phyloP scores from a whole-genome alignment of 371 early-diverging fungal genomes.

The Mucor racemosus region DNA sequence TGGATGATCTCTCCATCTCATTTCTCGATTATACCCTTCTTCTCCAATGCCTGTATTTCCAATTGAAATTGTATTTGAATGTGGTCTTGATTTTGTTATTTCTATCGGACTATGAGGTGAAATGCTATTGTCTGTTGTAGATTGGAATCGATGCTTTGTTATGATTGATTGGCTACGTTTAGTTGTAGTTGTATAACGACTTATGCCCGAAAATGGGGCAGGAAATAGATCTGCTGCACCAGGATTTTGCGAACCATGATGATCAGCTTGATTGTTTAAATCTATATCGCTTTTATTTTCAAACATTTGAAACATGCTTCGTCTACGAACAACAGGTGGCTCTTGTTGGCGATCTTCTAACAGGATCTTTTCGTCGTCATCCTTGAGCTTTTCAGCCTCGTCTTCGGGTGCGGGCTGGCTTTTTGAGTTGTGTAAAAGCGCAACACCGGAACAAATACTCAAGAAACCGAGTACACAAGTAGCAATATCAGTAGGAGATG shows the following conservation, averaged over 20 bases:
- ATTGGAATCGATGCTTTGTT: conserved; percentile 7
- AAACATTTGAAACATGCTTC: conserved; percentile 37
- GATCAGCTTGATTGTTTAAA: conserved; percentile 20
- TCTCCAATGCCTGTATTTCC: conserved; percentile 30
- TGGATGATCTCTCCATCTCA: conserved; percentile 20
- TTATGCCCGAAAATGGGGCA: conserved; percentile 38
- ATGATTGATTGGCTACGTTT: conserved; percentile 26
- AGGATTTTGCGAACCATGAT: conserved; percentile 25
- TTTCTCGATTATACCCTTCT: conserved; percentile 27
- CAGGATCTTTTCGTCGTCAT: conserved; percentile 17
- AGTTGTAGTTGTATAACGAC: conserved; percentile 39
- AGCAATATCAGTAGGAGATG: conserved; percentile 75
- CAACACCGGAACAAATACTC: conserved; percentile 72
- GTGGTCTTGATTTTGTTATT: conserved; percentile 3
- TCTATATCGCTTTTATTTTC: conserved; percentile 29
- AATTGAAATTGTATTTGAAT: conserved; percentile 28
- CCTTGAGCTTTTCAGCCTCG: neutral
- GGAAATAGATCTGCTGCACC: conserved; percentile 42
- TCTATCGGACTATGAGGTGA: neutral
- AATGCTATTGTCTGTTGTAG: neutral
- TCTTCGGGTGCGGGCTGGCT: conserved; percentile 17
- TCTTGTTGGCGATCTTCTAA: conserved; percentile 9
- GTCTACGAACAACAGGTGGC: conserved; percentile 7
- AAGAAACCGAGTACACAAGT: conserved; percentile 91
- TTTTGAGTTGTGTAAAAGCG: conserved; percentile 47